phyloP scores from a whole-genome alignment of 1,284 basidiomycete genomes.

The Coriolopsis trogii region DNA sequence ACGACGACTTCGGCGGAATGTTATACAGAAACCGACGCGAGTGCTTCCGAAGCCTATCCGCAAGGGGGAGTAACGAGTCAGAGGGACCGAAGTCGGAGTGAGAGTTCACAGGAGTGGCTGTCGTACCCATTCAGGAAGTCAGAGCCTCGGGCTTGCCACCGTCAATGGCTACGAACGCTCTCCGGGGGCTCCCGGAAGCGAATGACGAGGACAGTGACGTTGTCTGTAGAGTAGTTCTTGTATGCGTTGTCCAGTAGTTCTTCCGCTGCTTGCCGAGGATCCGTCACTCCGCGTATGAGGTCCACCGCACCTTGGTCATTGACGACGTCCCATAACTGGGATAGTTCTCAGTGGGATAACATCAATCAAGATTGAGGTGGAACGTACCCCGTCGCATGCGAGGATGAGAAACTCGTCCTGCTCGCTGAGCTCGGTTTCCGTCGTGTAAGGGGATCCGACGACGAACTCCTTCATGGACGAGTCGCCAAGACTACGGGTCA shows the following conservation, averaged over 20 bases:
- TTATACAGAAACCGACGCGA: slow-evolving; percentile 20
- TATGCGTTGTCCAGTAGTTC: slow-evolving; percentile 87
- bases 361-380: not conserved
- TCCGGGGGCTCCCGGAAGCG: slow-evolving; percentile 60
- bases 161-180: slow-evolving; percentile 19
- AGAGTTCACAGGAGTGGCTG: no score
- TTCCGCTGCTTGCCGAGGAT: slow-evolving; percentile 85
- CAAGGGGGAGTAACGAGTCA: not conserved
- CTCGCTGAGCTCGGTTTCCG: slow-evolving; percentile 89
- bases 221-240: slow-evolving; percentile 88
- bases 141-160: slow-evolving; percentile 17
- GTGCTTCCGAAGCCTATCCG: slow-evolving; percentile 20
- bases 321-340: slow-evolving; percentile 94
- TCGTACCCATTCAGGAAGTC: slow-evolving; percentile 17
- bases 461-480: slow-evolving; percentile 99
- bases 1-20: slow-evolving; percentile 21
- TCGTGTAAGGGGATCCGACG: slow-evolving; percentile 97
- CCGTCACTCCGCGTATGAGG: slow-evolving; percentile 71
- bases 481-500: slow-evolving; percentile 95
- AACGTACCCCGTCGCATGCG: slow-evolving; percentile 96
- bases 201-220: slow-evolving; percentile 81
- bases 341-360: not conserved
- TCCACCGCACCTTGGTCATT: slow-evolving; percentile 93
- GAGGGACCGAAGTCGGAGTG: not conserved
- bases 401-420: slow-evolving; percentile 96